phyloP scores from a whole-genome alignment of 163 green algal genomes.

The Scenedesmus sp. region DNA sequence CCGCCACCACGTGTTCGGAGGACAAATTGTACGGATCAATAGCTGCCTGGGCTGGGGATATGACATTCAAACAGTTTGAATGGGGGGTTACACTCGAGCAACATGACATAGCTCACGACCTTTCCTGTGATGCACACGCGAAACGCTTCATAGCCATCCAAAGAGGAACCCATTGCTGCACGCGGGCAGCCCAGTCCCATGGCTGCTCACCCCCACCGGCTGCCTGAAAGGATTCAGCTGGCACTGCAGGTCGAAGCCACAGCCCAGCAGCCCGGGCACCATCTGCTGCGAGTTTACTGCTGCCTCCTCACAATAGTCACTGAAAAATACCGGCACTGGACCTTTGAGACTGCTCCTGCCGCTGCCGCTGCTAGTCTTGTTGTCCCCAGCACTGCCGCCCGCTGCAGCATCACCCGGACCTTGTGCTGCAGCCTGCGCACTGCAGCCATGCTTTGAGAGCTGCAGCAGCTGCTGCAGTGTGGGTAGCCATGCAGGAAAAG shows the following conservation, averaged over 20 bases:
- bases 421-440: neutral
- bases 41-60: too few relatives aligned
- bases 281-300: constrained; percentile 44
- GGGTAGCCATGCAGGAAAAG: constrained; percentile 67
- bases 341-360: neutral
- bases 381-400: neutral
- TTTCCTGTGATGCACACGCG: neutral
- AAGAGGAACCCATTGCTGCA: constrained; percentile 67
- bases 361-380: neutral
- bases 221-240: constrained; percentile 64
- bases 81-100: too few relatives aligned
- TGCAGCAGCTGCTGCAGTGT: constrained; percentile 61
- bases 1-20: too few relatives aligned
- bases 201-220: constrained; percentile 45
- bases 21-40: too few relatives aligned
- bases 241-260: neutral
- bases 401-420: neutral
- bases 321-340: constrained; percentile 48
- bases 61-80: too few relatives aligned
- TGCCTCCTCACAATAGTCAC: constrained; percentile 71
- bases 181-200: constrained; percentile 60
- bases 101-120: too few relatives aligned
- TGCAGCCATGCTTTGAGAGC: neutral
- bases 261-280: constrained; percentile 9
- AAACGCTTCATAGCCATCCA: constrained; percentile 21